Percentiles rank a stretch among this genome's conserved stretches.
Evolutionary conservation across 2,329 filamentous ascomycete species (phyloP).

Genomic region (Ophiosphaerella herpotricha): DNA sequence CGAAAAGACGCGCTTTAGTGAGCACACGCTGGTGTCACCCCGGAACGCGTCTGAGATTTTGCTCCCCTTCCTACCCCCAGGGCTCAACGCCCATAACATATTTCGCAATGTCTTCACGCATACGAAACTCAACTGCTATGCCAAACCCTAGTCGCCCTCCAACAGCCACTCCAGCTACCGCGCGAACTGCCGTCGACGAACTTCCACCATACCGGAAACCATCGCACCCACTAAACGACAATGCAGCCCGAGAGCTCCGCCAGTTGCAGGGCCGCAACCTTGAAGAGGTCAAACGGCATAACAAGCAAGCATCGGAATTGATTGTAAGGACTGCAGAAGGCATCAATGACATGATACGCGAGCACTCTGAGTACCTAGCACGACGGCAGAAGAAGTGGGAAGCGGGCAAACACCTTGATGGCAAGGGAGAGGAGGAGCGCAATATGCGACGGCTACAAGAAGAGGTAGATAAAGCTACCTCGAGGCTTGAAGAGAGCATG

Average conservation of each 20-base stretch:
- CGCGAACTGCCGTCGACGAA: conserved; percentile 15
- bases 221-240: conserved; percentile 55
- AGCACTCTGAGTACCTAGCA: conserved; percentile 44
- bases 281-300: conserved; percentile 53
- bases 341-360: conserved; percentile 61
- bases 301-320: conserved; percentile 52
- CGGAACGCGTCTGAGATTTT: conserved; percentile 1
- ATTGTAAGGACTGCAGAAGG: conserved; percentile 57
- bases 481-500: conserved; percentile 62
- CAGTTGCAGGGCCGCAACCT: conserved; percentile 51
- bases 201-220: conserved; percentile 61
- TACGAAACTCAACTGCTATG: conserved; percentile 20
- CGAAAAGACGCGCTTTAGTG: conserved; percentile 5
- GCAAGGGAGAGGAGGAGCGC: conserved; percentile 45
- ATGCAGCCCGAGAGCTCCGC: conserved; percentile 53
- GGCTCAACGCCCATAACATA: background rate
- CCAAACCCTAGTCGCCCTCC: conserved; percentile 21
- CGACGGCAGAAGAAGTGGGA: conserved; percentile 42
- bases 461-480: conserved; percentile 58
- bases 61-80: background rate
- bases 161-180: conserved; percentile 6
- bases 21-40: background rate
- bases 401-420: conserved; percentile 40
- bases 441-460: conserved; percentile 47
- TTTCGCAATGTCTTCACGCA: conserved; percentile 29